Evolutionary conservation across 2,329 filamentous ascomycete species (phyloP), one percentile per base, ranked within the genome.

Genomic region (Mollisiaceae sp.): DNA sequence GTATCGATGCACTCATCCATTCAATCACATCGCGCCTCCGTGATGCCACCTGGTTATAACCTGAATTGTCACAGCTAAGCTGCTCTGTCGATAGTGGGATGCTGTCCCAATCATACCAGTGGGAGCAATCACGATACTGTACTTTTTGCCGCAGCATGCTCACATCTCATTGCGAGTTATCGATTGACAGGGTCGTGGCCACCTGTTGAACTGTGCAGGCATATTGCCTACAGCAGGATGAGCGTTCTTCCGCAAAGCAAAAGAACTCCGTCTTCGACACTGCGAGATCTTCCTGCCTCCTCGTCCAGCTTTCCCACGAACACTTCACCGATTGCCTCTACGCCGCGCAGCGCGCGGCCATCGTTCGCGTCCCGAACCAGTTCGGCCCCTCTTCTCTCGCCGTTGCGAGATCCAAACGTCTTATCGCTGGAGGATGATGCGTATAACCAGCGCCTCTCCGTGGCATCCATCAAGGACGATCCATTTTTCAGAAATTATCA

Each of bases 381-480:
- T 39, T 72, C 72, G 12, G 67, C 68, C 6, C 27, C 27, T 32
- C 27, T 32, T 32, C 8, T 66, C 71, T 47, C 59, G 67, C 66
- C 72, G 52, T 35, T 60, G 35, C 65, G 50, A 61, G 60, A 66
- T 35, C 32, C 62, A 22, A 59, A 70, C 22, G 35, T 64, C 36
- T 22, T 43, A 27, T 55, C 61, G 12, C 45, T 68, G 6, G 63
- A 60, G 8, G 62, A 66, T 50, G 69, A 70, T 39, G 64, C 64
- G 60, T 75, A 77, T 39, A 69, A 61, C 41, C 62, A 69, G 71
- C 79, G 82, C 66, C 81, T 83, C 70, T 87, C 84, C 20, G 77
- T 85, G 68, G 75, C 79, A 59, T 85, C 83, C 65, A 83, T 86
- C 67, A 77, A 84, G 73, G 82, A 86, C 79, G 83, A 86, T 69